A percentile compares a stretch with the other conserved stretches of the same genome.
phyloP scores from a whole-genome alignment of 2,329 filamentous ascomycete genomes.

The Alternaria ethzedia region DNA sequence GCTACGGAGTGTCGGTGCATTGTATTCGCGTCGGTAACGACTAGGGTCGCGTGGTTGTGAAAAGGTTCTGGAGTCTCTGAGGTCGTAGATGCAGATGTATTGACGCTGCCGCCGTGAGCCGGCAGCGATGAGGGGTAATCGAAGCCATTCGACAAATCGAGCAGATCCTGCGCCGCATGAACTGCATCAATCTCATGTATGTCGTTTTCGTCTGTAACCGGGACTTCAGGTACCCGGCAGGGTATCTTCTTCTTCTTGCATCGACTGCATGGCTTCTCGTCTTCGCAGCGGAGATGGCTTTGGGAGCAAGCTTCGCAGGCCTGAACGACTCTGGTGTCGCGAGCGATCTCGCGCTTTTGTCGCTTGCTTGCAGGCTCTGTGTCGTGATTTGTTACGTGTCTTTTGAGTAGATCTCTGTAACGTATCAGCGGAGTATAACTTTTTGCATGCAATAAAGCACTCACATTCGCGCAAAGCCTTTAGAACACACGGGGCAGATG shows the following conservation, averaged over 20 bases:
- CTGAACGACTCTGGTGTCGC: constrained; percentile 46
- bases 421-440: constrained; percentile 3
- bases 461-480: constrained; percentile 55
- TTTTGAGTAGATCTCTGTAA: constrained; percentile 57
- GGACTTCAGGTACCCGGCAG: constrained; percentile 44
- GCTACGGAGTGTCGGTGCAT: neutral
- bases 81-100: constrained; percentile 8
- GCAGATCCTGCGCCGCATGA: constrained; percentile 39
- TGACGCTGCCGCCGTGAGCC: constrained; percentile 2
- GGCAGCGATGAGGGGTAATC: constrained; percentile 23
- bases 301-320: constrained; percentile 61
- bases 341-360: constrained; percentile 32
- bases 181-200: constrained; percentile 31
- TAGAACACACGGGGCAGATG: constrained; percentile 53
- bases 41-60: constrained; percentile 6
- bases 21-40: neutral
- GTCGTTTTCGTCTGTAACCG: constrained; percentile 20
- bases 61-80: constrained; percentile 7
- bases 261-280: constrained; percentile 61
- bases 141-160: constrained; percentile 36
- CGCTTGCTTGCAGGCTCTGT: constrained; percentile 43
- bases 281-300: constrained; percentile 61
- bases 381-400: constrained; percentile 56
- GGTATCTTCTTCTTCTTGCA: constrained; percentile 58
- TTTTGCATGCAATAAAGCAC: constrained; percentile 9